Evolutionary conservation across 768 basidiomycete species (phyloP).

Genomic region (Panaeolus cyanescens): DNA sequence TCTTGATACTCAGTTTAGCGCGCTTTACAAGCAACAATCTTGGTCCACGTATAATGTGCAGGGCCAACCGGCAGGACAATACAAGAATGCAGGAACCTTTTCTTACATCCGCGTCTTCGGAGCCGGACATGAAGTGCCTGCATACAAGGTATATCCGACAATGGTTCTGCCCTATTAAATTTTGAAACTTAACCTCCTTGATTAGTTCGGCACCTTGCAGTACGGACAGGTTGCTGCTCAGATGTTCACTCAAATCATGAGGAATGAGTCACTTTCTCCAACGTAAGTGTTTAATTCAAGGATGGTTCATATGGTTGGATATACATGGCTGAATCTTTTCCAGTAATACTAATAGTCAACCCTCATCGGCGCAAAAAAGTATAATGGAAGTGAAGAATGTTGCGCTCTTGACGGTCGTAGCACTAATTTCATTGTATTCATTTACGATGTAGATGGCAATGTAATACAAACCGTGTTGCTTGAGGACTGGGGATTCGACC

Average conservation of each 20-base stretch:
- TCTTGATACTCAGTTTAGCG: background rate
- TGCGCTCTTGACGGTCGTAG: too few relatives aligned
- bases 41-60: background rate
- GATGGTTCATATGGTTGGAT: too few relatives aligned
- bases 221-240: slow-evolving; percentile 3
- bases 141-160: slow-evolving; percentile 1
- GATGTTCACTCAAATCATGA: slow-evolving; percentile 3
- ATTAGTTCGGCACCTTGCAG: background rate
- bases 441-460: too few relatives aligned
- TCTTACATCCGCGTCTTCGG: slow-evolving; percentile 2
- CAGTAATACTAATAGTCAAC: too few relatives aligned
- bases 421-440: too few relatives aligned
- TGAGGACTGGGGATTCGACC: too few relatives aligned
- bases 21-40: background rate
- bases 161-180: too few relatives aligned
- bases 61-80: background rate
- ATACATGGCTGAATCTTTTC: too few relatives aligned
- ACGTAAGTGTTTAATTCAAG: background rate
- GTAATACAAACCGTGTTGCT: too few relatives aligned
- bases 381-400: too few relatives aligned
- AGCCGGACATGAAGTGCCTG: slow-evolving; percentile 3
- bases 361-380: too few relatives aligned
- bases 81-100: background rate
- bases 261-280: slow-evolving; percentile 15
- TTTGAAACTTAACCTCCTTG: background rate